phyloP scores from a whole-genome alignment of 116 monocot species.

The Iris pallida region DNA sequence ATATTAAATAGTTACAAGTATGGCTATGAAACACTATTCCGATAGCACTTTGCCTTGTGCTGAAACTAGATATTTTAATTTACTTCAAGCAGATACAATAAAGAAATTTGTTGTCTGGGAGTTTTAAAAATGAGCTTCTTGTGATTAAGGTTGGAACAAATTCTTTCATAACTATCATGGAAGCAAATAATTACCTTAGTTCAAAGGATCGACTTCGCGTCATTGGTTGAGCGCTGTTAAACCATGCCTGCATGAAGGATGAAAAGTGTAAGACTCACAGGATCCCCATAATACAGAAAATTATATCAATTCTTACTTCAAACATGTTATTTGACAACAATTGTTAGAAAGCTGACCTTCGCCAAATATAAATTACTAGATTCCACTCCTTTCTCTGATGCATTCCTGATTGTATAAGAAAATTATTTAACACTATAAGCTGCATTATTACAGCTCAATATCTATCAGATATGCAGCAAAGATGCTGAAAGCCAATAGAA shows the following conservation, averaged over 20 bases:
- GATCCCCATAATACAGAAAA: not conserved
- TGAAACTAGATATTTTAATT: too few species aligned
- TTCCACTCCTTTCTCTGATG: slow-evolving; percentile 46
- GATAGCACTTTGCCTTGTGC: too few species aligned
- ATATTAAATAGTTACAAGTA: too few species aligned
- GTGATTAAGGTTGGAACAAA: not conserved
- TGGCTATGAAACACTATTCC: too few species aligned
- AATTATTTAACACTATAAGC: not conserved
- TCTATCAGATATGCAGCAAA: too few species aligned
- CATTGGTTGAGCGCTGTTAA: slow-evolving; percentile 63
- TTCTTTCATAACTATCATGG: not conserved
- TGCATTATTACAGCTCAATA: too few species aligned
- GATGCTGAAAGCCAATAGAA: too few species aligned
- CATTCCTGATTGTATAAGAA: slow-evolving; percentile 30
- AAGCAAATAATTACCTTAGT: slow-evolving; percentile 24
- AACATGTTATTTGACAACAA: not conserved
- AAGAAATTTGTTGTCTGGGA: too few species aligned
- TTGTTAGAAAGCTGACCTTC: slow-evolving; percentile 27
- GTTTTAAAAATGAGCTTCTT: not conserved
- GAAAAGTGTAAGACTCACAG: not conserved
- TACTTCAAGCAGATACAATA: too few species aligned
- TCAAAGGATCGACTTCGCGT: slow-evolving; percentile 61
- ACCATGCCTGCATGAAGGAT: slow-evolving; percentile 46
- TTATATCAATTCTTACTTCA: not conserved
- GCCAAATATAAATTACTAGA: slow-evolving; percentile 50